Percentiles rank a stretch among this genome's conserved stretches.
Conservation (phyloP, 192 early-diverging fungal species). For the Pilaira anomala region DNA sequence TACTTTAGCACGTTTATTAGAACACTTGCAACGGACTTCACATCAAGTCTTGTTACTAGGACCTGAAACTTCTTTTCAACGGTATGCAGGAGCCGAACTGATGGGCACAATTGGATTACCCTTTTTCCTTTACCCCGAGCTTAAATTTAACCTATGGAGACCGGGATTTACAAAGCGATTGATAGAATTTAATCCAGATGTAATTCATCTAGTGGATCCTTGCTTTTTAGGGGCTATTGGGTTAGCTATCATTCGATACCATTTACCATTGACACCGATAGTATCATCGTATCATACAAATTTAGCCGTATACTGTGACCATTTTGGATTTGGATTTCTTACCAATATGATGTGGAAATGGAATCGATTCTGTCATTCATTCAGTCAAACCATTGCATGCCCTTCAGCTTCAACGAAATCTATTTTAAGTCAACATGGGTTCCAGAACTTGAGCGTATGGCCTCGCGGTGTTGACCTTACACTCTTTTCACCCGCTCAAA, state of each 20-base stretch:
- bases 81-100: constrained; percentile 28
- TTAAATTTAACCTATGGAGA: constrained; percentile 35
- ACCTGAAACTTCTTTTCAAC: constrained; percentile 30
- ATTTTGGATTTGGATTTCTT: constrained; percentile 33
- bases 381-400: constrained; percentile 20
- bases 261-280: constrained; percentile 18
- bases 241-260: neutral
- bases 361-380: constrained; percentile 30
- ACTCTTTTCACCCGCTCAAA: constrained; percentile 22
- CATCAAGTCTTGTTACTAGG: constrained; percentile 33
- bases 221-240: constrained; percentile 30
- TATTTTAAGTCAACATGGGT: constrained; percentile 26
- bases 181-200: constrained; percentile 28
- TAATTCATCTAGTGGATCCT: constrained; percentile 36
- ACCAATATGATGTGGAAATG: constrained; percentile 33
- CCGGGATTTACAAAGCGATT: constrained; percentile 26
- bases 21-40: constrained; percentile 27
- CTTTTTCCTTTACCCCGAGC: constrained; percentile 31
- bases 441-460: constrained; percentile 27
- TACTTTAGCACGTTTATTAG: constrained; percentile 24
- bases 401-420: constrained; percentile 28
- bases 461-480: constrained; percentile 34
- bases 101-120: constrained; percentile 33
- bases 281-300: constrained; percentile 38
- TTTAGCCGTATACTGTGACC: constrained; percentile 28